These are phyloP conservation scores for Chrysoporthe deuterocubensis DNA, from an alignment of 2,329 filamentous ascomycete genomes.

Conservation along the genomic window DNA sequence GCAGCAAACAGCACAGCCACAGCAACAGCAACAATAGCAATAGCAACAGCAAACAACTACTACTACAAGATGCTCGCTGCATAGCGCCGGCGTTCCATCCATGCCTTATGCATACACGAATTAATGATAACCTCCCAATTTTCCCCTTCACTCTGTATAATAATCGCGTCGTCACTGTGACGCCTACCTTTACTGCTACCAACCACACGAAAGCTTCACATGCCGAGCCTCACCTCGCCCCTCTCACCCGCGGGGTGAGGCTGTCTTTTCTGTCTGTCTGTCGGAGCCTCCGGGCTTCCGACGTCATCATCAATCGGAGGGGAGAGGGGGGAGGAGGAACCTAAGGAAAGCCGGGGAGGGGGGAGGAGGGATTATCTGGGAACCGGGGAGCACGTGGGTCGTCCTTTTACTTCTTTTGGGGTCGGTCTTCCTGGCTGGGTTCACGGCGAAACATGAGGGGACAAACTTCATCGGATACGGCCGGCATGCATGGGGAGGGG, in stretches of 20 bases:
- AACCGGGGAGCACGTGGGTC: neutral
- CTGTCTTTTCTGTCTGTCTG: neutral
- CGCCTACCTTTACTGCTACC: neutral
- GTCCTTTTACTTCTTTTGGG: neutral
- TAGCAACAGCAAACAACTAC: neutral
- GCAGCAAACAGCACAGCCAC: too few relatives aligned
- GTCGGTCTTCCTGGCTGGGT: neutral
- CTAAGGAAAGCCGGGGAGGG: neutral
- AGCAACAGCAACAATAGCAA: neutral
- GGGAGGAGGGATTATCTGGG: neutral
- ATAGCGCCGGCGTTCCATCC: conserved; percentile 17
- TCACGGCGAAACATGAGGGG: neutral
- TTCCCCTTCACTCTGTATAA: conserved; percentile 2
- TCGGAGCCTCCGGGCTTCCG: neutral
- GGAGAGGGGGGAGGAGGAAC: neutral
- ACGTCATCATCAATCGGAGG: too few relatives aligned
- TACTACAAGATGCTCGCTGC: conserved; percentile 2
- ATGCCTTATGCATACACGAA: conserved; percentile 3
- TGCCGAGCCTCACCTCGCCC: neutral
- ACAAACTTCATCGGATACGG: neutral
- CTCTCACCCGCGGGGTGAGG: neutral
- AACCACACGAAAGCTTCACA: neutral
- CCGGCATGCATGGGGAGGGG: neutral
- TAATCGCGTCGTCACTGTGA: conserved; percentile 1
- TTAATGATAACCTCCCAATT: conserved; percentile 8